Conservation (phyloP, 2,329 filamentous ascomycete species). For the Pestalotiopsis sp. region DNA sequence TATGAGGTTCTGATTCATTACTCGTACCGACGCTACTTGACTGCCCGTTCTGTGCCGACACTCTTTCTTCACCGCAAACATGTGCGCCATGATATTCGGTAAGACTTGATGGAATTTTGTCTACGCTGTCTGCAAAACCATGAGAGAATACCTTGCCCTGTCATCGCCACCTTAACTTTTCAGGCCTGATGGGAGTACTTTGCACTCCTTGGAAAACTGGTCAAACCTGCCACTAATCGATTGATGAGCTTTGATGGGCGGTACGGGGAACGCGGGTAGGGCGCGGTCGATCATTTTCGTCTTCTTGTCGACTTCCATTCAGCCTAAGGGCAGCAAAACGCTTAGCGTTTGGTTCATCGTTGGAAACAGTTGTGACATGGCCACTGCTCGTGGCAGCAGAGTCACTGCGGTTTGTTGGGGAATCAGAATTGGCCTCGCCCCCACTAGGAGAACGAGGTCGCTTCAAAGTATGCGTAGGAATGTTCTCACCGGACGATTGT, state of each 20-base stretch:
- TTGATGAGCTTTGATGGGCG: not conserved
- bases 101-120: no score
- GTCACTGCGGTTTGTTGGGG: slow-evolving; percentile 8
- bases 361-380: slow-evolving; percentile 21
- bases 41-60: no score
- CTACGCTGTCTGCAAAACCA: no score
- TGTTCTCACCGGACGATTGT: slow-evolving; percentile 95
- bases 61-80: no score
- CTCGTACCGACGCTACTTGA: no score
- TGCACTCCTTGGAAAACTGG: no score
- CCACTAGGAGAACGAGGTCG: slow-evolving; percentile 52
- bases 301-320: slow-evolving; percentile 23
- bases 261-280: not conserved
- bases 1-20: no score
- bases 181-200: no score
- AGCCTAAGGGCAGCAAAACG: slow-evolving; percentile 41
- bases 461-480: slow-evolving; percentile 62
- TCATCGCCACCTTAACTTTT: no score
- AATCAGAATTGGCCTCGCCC: slow-evolving; percentile 26
- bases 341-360: slow-evolving; percentile 38
- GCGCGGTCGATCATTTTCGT: slow-evolving; percentile 6
- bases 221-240: no score
- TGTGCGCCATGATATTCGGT: no score
- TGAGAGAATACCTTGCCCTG: no score
- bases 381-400: not conserved